Percentiles rank a stretch among this genome's conserved stretches.
Conservation (phyloP, 2,329 filamentous ascomycete genomes). For the Neonectria punicea region DNA sequence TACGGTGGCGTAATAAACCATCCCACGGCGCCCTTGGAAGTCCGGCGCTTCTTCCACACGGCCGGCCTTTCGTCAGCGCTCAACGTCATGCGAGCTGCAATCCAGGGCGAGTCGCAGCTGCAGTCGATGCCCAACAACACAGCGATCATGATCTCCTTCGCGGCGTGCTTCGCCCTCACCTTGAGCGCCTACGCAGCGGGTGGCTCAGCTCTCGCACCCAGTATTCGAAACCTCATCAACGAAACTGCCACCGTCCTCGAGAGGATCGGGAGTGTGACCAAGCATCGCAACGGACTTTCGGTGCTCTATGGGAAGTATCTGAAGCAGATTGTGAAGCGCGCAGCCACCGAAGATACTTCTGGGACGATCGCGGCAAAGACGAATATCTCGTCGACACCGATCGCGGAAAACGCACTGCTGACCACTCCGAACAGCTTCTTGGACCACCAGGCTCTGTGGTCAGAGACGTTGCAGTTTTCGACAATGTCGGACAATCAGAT, state of each 20-base stretch:
- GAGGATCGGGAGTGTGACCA: constrained; percentile 72
- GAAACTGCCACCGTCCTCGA: constrained; percentile 76
- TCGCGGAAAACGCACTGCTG: constrained; percentile 32
- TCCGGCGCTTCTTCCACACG: constrained; percentile 78
- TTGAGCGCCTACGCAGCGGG: constrained; percentile 69
- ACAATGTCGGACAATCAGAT: constrained; percentile 78
- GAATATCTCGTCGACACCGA: constrained; percentile 31
- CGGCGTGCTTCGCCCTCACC: constrained; percentile 74
- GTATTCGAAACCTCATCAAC: constrained; percentile 71
- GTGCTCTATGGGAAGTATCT: constrained; percentile 59
- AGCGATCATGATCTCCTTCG: constrained; percentile 82
- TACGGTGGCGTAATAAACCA: constrained; percentile 81
- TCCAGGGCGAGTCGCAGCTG: constrained; percentile 75
- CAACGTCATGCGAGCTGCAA: constrained; percentile 79
- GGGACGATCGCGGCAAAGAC: constrained; percentile 25
- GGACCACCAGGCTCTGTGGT: constrained; percentile 51
- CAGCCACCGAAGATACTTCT: constrained; percentile 38
- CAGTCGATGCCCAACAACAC: constrained; percentile 84
- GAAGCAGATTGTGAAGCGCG: constrained; percentile 55
- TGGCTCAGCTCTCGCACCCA: constrained; percentile 68
- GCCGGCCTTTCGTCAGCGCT: constrained; percentile 77
- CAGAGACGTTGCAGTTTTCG: constrained; percentile 69
- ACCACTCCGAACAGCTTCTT: constrained; percentile 40
- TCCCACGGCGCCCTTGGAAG: constrained; percentile 74
- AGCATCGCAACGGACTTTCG: constrained; percentile 74